These are phyloP conservation scores for Chrysanthemum seticuspe DNA, from an alignment of 129 eudicot species.

Conservation along the genomic window DNA sequence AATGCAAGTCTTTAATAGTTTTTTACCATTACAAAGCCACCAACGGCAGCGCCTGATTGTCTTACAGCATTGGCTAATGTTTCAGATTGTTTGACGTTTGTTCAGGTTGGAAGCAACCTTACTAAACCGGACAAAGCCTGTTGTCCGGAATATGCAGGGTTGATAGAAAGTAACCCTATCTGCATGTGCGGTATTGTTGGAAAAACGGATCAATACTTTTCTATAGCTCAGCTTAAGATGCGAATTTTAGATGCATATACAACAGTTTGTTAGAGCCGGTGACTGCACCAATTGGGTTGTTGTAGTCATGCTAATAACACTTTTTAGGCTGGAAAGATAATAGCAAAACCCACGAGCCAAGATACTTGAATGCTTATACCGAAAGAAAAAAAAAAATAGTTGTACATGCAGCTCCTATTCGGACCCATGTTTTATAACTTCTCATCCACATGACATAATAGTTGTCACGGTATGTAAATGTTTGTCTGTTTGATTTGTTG, in stretches of 20 bases:
- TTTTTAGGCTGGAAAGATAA: constrained; percentile 33
- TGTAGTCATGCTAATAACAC: constrained; percentile 28
- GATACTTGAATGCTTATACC: constrained; percentile 17
- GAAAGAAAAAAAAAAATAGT: not conserved
- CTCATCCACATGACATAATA: not conserved
- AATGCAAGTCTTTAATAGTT: no score
- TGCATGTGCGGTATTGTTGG: constrained; percentile 42
- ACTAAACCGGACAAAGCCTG: constrained; percentile 36
- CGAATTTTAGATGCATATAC: constrained; percentile 37
- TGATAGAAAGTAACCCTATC: constrained; percentile 36
- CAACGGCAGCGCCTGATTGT: constrained; percentile 29
- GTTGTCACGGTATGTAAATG: not conserved
- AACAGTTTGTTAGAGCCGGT: constrained; percentile 32
- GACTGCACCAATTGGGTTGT: constrained; percentile 13
- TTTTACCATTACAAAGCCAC: constrained; percentile 13
- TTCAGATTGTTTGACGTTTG: constrained; percentile 40
- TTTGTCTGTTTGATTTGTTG: no score
- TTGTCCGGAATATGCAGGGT: constrained; percentile 43
- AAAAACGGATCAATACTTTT: constrained; percentile 8
- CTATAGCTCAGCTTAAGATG: constrained; percentile 34
- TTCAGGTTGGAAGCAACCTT: constrained; percentile 32
- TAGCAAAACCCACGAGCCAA: constrained; percentile 29
- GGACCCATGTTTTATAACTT: not conserved
- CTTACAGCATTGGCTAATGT: constrained; percentile 17
- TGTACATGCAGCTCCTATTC: not conserved